A percentile compares a stretch with the other conserved stretches of the same genome.
phyloP scores from a whole-genome alignment of 148 eudicot genomes.

The Linanthus parryae region DNA sequence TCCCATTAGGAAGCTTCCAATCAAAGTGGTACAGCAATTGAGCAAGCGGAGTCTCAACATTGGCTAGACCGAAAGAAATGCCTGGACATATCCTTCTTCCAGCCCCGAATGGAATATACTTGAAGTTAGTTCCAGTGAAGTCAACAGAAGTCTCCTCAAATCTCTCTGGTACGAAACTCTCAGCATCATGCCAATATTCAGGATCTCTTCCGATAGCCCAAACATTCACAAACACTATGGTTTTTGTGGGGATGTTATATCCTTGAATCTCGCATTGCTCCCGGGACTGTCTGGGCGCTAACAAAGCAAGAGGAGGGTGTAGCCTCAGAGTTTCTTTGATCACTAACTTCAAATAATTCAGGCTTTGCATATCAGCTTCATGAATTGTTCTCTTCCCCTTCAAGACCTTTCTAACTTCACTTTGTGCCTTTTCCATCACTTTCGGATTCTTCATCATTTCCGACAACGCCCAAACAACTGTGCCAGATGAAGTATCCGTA shows the following conservation, averaged over 20 bases:
- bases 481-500: conserved; percentile 42
- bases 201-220: conserved; percentile 66
- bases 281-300: conserved; percentile 59
- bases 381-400: conserved; percentile 24
- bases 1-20: conserved; percentile 48
- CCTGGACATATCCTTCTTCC: conserved; percentile 65
- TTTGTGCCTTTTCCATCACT: conserved; percentile 40
- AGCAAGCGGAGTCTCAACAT: conserved; percentile 49
- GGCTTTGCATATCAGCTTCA: conserved; percentile 36
- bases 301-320: conserved; percentile 49
- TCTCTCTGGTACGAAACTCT: conserved; percentile 43
- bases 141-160: conserved; percentile 36
- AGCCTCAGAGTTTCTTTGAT: conserved; percentile 47
- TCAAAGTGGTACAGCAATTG: conserved; percentile 52
- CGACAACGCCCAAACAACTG: conserved; percentile 55
- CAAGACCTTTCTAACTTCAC: conserved; percentile 31
- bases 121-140: conserved; percentile 53
- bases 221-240: conserved; percentile 36
- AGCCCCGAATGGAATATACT: conserved; percentile 61
- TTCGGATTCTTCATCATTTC: conserved; percentile 40
- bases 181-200: conserved; percentile 44
- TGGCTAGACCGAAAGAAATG: conserved; percentile 34
- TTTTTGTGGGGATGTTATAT: conserved; percentile 36
- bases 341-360: conserved; percentile 42
- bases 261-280: conserved; percentile 29